These are phyloP conservation scores for Teratosphaeriaceae sp. DNA, from an alignment of 2,329 filamentous ascomycete species.

Conservation along the genomic window DNA sequence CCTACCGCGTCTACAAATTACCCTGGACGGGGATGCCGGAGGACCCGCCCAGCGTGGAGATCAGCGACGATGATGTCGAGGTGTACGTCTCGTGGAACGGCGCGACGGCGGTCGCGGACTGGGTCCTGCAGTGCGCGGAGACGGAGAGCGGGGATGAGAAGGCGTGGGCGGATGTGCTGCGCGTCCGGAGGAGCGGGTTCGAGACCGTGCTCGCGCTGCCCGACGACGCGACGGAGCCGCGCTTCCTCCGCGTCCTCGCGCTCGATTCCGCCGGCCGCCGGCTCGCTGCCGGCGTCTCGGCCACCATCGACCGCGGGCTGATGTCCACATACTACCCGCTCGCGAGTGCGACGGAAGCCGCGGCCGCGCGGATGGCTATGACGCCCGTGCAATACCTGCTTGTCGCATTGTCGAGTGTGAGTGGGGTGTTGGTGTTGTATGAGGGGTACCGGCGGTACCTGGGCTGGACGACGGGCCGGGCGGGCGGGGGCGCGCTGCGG, in stretches of 20 bases:
- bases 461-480: constrained; percentile 16
- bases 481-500: constrained; percentile 15
- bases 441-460: constrained; percentile 21
- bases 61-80: constrained; percentile 21
- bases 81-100: constrained; percentile 49
- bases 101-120: constrained; percentile 38
- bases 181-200: constrained; percentile 29
- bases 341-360: constrained; percentile 5
- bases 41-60: constrained; percentile 26
- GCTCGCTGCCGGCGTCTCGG: constrained; percentile 18
- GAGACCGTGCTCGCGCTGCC: constrained; percentile 30
- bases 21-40: constrained; percentile 39
- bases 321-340: constrained; percentile 15
- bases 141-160: constrained; percentile 11
- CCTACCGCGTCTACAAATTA: constrained; percentile 49
- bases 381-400: constrained; percentile 16
- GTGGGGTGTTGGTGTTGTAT: constrained; percentile 18
- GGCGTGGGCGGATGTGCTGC: constrained; percentile 17
- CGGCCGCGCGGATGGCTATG: constrained; percentile 6
- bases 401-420: constrained; percentile 13
- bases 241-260: constrained; percentile 25
- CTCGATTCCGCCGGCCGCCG: constrained; percentile 17
- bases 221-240: constrained; percentile 9
- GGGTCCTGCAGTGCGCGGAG: constrained; percentile 48
- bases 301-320: constrained; percentile 17